Percentiles rank a stretch among this genome's conserved stretches.
Evolutionary conservation across 352 stramenopile species (phyloP).

Genomic region (Globisporangium middletonii): DNA sequence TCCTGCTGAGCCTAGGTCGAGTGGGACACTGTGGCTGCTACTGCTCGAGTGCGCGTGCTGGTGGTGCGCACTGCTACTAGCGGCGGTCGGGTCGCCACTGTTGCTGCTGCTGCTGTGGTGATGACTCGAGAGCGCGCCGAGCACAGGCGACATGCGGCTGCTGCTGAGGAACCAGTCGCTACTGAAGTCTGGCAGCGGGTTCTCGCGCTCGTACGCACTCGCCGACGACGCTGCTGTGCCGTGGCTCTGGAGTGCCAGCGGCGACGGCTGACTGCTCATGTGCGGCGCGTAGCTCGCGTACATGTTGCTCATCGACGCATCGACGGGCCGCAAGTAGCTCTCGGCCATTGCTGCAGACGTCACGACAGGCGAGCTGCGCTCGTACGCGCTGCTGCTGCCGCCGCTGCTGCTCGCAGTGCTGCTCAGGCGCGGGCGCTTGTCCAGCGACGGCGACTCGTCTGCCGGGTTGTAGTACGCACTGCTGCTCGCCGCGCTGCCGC

Average conservation of each 20-base stretch:
- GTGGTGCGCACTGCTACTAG: background rate
- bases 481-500: background rate
- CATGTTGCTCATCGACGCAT: constrained; percentile 5
- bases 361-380: constrained; percentile 13
- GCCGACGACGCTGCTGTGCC: constrained; percentile 9
- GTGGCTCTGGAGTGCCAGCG: constrained; percentile 12
- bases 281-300: constrained; percentile 17
- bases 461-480: constrained; percentile 9
- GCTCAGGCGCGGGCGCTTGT: constrained; percentile 17
- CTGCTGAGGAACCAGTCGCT: constrained; percentile 29
- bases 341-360: constrained; percentile 1
- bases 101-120: constrained; percentile 6
- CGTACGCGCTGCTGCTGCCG: constrained; percentile 18
- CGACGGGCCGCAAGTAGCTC: constrained; percentile 17
- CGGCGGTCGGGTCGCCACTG: background rate
- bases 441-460: constrained; percentile 9
- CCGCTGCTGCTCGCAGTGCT: constrained; percentile 21
- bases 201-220: constrained; percentile 32
- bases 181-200: constrained; percentile 43
- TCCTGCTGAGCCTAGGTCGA: constrained; percentile 9
- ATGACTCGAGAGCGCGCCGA: constrained; percentile 5
- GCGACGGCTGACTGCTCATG: background rate
- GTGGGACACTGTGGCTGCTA: background rate
- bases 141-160: constrained; percentile 14
- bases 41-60: background rate